These are phyloP conservation scores for Myotisia sp. DNA, from an alignment of 2,329 filamentous ascomycete species.

Conservation along the genomic window DNA sequence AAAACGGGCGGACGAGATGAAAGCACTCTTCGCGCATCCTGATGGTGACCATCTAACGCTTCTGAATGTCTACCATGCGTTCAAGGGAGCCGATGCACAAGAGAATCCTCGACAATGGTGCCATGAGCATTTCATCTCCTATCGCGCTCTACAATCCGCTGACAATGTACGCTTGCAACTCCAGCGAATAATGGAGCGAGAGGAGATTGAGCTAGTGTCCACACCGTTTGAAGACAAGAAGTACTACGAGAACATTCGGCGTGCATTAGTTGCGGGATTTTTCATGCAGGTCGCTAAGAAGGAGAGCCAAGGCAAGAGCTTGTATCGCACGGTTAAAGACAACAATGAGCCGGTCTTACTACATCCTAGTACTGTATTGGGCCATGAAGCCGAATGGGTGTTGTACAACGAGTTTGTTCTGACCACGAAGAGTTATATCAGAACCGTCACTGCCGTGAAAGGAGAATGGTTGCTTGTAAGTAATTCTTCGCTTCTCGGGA, in stretches of 20 bases:
- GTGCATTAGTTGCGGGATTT: slow-evolving; percentile 83
- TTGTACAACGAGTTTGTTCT: slow-evolving; percentile 97
- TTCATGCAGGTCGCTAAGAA: slow-evolving; percentile 99
- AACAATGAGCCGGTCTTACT: slow-evolving; percentile 74
- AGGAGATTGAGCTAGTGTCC: slow-evolving; percentile 70
- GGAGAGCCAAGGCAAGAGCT: slow-evolving; percentile 64
- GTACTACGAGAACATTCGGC: slow-evolving; percentile 94
- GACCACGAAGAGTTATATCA: slow-evolving; percentile 94
- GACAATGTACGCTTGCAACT: slow-evolving; percentile 89
- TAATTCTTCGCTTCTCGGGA: slow-evolving; percentile 12
- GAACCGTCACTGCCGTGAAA: slow-evolving; percentile 79
- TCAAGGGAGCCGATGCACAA: slow-evolving; percentile 61
- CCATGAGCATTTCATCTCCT: slow-evolving; percentile 87
- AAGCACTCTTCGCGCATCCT: slow-evolving; percentile 76
- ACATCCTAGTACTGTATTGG: slow-evolving; percentile 82
- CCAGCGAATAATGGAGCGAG: slow-evolving; percentile 90
- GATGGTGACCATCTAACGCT: slow-evolving; percentile 94
- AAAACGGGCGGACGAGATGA: slow-evolving; percentile 95
- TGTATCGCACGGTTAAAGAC: slow-evolving; percentile 92
- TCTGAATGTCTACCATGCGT: slow-evolving; percentile 95
- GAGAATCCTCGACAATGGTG: slow-evolving; percentile 80
- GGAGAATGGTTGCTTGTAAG: slow-evolving; percentile 87
- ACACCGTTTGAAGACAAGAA: slow-evolving; percentile 90
- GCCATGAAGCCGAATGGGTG: slow-evolving; percentile 87
- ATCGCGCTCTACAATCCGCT: slow-evolving; percentile 74